Base-by-base conservation (phyloP, 2,329 filamentous ascomycete genomes). In the Calonectria henricotiae region DNA sequence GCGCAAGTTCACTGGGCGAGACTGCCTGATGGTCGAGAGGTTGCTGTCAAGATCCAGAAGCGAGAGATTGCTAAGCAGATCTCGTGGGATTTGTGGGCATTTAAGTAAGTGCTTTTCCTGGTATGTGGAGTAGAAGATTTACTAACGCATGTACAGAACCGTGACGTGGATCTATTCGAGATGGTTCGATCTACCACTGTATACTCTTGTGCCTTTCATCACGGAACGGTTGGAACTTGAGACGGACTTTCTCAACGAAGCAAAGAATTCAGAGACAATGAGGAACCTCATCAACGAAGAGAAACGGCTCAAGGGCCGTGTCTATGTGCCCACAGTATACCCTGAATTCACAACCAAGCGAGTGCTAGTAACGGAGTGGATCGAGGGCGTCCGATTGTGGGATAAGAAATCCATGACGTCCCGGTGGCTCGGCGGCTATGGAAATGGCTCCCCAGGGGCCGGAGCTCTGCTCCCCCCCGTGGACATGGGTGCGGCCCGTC, bases 31-130 rank as follows among this genome's bases (percentile, higher is more conserved):
- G 96, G 96, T 0, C 88, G 94, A 58, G 95, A 98, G 85, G 93
- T 98, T 25, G 96, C 96, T 2, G 89, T 99, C 80, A 99, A 99
- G 85, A 92, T 99, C 5, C 96, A 99, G 86, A 99, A 98, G 85
- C 89, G 92, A 62, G 96, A 98, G 86, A 98, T 99, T 80, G 91
- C 90, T 23, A 91, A 92, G 79, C 96, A 98, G 84, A 93, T 98
- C 43, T 91, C 91, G 5, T 98, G 95, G 95, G 96, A 99, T 86
- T 82, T 99, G 63, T 98, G 95, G 95, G 92, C 95, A 3, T 98
- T 98, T 86, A 95, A 95, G 89, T 93, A 82, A 83, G 88, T 81
- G 30, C n/a, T 54, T 27, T 3, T n/a, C 13, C 8, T 15, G 44
- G n/a, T 7, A 13, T 20, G 5, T 8, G 23, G 11, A 8, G n/a